Conservation (phyloP, 345 rosid genomes). For the Luvunga scandens region DNA sequence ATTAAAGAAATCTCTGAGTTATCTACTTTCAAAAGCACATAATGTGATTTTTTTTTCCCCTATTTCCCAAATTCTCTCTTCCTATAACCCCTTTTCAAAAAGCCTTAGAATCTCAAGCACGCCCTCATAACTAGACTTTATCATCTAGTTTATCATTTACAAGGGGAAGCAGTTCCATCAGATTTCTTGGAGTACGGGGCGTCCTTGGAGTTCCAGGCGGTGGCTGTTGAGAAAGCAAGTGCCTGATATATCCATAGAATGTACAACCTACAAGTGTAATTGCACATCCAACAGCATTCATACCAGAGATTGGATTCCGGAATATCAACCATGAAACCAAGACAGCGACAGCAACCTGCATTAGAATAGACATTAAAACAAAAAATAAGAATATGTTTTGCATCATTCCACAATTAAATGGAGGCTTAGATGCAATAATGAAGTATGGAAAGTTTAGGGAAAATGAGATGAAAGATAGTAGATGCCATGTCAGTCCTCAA, state of each 20-base stretch:
- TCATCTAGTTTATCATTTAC: conserved; percentile 91
- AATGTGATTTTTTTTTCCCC: background rate
- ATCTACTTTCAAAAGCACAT: conserved; percentile 15
- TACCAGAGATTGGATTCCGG: conserved; percentile 76
- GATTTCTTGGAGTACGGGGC: conserved; percentile 77
- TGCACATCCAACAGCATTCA: conserved; percentile 94
- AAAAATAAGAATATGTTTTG: background rate
- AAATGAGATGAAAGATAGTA: background rate
- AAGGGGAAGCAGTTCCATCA: conserved; percentile 82
- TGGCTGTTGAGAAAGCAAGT: conserved; percentile 71
- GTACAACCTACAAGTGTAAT: conserved; percentile 93
- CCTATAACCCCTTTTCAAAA: conserved; percentile 3
- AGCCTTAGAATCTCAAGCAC: conserved; percentile 4
- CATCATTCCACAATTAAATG: background rate
- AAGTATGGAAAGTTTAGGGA: background rate
- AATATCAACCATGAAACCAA: conserved; percentile 91
- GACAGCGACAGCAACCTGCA: conserved; percentile 95
- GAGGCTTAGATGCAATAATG: background rate
- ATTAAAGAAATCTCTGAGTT: background rate
- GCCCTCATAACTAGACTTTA: conserved; percentile 44
- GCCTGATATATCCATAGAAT: conserved; percentile 91
- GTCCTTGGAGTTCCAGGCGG: conserved; percentile 85
- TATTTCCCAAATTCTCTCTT: background rate
- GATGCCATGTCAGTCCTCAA: background rate
- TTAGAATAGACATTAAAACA: background rate